Percentiles rank a stretch among this genome's conserved stretches.
Conservation (phyloP, 1,139 yeast species). For the Tardiomyces digboiensis region DNA sequence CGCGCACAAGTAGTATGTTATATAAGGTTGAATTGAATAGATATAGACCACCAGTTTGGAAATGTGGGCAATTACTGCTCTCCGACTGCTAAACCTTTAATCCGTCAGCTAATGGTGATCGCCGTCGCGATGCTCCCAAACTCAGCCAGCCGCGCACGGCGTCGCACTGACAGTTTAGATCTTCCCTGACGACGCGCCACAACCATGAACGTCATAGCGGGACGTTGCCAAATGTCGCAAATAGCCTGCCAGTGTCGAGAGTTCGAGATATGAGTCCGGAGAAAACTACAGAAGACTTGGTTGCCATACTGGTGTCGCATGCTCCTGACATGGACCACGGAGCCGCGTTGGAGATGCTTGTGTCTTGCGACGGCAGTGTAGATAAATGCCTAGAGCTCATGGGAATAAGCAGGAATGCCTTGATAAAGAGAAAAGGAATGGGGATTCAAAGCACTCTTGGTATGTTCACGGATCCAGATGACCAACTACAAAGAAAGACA, state of each 20-base stretch:
- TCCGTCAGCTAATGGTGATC: too few relatives aligned
- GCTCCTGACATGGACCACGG: conserved; percentile 20
- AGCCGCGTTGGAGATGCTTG: conserved; percentile 25
- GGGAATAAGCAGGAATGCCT: conserved; percentile 17
- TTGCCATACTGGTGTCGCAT: conserved; percentile 17
- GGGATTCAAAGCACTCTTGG: conserved; percentile 6
- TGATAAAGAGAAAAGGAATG: conserved; percentile 14
- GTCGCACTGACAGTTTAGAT: too few relatives aligned
- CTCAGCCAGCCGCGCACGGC: too few relatives aligned
- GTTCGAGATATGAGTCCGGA: too few relatives aligned
- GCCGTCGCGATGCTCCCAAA: too few relatives aligned
- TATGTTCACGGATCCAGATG: background rate
- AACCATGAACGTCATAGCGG: too few relatives aligned
- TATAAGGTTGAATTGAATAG: background rate
- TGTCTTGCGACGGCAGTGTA: conserved; percentile 25
- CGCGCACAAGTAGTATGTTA: background rate
- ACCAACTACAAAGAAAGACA: background rate
- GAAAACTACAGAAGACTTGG: conserved; percentile 21
- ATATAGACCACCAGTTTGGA: background rate
- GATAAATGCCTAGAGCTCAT: conserved; percentile 17
- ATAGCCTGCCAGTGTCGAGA: too few relatives aligned
- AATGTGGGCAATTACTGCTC: background rate
- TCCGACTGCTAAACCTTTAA: background rate
- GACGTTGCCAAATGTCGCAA: too few relatives aligned
- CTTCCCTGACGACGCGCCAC: too few relatives aligned